Conservation (phyloP, 2,329 filamentous ascomycete species). For the Grosmannia huntii region DNA sequence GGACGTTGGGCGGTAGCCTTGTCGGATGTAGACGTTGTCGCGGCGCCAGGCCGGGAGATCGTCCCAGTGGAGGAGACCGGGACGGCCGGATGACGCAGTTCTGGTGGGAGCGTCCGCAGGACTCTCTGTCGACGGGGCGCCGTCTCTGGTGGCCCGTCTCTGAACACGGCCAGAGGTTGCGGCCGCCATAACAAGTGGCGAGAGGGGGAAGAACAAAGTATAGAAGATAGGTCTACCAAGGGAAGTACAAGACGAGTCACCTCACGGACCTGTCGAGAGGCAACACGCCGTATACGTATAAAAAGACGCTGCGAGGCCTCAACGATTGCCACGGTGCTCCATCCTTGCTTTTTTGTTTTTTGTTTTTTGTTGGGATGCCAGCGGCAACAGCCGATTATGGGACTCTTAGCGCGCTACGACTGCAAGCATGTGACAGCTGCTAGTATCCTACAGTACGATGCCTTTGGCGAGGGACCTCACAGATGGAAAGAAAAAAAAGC, state of each 20-base stretch:
- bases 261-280: too few species aligned
- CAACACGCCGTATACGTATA: too few species aligned
- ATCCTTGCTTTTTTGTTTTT: neutral
- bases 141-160: neutral
- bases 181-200: too few species aligned
- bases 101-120: neutral
- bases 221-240: too few species aligned
- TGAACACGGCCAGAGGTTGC: neutral
- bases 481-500: neutral
- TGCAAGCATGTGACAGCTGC: slow-evolving; percentile 21
- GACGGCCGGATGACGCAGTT: neutral
- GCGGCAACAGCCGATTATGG: neutral
- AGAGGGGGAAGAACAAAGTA: too few species aligned
- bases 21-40: slow-evolving; percentile 43
- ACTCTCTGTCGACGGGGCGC: neutral
- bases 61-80: slow-evolving; percentile 37
- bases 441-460: too few species aligned
- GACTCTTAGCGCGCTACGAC: neutral
- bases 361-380: neutral
- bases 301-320: neutral
- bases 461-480: too few species aligned
- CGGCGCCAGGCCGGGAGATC: slow-evolving; percentile 46
- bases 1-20: slow-evolving; percentile 39
- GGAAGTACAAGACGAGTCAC: too few species aligned
- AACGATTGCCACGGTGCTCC: neutral